A percentile compares a stretch with the other conserved stretches of the same genome.
These are phyloP conservation scores for Coelastrella sp. DNA, from an alignment of 139 green algal species.

Conservation along the genomic window DNA sequence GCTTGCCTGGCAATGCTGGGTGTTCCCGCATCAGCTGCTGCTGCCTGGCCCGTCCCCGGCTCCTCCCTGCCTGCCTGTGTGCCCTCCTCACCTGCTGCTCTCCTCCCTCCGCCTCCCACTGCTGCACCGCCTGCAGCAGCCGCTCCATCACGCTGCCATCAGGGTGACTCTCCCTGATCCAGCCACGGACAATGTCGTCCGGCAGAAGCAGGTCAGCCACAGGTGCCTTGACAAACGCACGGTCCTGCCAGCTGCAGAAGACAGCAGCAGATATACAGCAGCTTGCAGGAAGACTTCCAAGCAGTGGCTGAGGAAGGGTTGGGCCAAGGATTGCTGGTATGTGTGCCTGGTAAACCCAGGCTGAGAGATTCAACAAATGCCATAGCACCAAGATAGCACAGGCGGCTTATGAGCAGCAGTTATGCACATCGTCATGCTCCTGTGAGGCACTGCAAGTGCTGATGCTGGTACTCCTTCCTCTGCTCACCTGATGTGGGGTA, in stretches of 20 bases:
- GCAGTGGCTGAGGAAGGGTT: background rate
- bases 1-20: too few relatives aligned
- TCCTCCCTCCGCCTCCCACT: conserved; percentile 62
- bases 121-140: conserved; percentile 30
- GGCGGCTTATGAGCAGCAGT: background rate
- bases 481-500: conserved; percentile 81
- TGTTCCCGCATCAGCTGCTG: too few relatives aligned
- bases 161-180: background rate
- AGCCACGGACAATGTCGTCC: conserved; percentile 25
- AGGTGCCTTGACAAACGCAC: conserved; percentile 91
- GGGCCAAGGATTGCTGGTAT: too few relatives aligned
- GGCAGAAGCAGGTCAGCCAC: conserved; percentile 68
- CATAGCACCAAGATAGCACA: background rate
- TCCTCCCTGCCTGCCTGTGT: too few relatives aligned
- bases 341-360: too few relatives aligned
- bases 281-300: background rate
- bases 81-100: conserved; percentile 44
- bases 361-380: background rate
- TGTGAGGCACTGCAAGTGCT: too few relatives aligned
- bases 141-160: conserved; percentile 26
- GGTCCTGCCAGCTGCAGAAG: conserved; percentile 78
- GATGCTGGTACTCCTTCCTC: background rate
- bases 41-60: too few relatives aligned
- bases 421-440: too few relatives aligned
- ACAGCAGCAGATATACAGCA: background rate